phyloP scores from a whole-genome alignment of 306 rosid genomes.

The Comarum palustre region DNA sequence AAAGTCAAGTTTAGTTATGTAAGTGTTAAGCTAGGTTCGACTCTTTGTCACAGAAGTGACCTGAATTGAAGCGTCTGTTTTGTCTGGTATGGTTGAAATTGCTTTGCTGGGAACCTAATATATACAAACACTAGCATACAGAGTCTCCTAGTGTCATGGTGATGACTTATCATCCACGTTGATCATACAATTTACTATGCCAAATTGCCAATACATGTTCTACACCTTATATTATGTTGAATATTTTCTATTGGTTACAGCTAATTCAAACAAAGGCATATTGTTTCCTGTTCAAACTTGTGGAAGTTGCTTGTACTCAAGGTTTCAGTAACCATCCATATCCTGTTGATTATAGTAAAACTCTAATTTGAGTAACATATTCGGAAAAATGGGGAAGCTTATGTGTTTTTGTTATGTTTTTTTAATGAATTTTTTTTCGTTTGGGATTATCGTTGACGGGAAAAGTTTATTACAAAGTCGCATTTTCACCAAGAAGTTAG shows the following conservation, averaged over 20 bases:
- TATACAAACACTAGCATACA: not conserved
- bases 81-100: not conserved
- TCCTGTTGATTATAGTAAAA: not conserved
- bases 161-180: slow-evolving; percentile 21
- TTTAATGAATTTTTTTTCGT: no score
- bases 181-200: not conserved
- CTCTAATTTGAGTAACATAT: not conserved
- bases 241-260: not conserved
- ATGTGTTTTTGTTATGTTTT: no score
- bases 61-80: not conserved
- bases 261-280: not conserved
- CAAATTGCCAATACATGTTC: not conserved
- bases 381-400: no score
- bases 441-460: not conserved
- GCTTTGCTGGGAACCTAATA: not conserved
- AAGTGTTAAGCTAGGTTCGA: not conserved
- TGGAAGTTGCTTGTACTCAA: not conserved
- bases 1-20: not conserved
- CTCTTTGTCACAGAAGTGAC: not conserved
- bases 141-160: not conserved
- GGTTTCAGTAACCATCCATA: not conserved
- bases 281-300: slow-evolving; percentile 11
- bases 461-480: not conserved
- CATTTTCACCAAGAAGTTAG: not conserved
- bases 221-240: not conserved